Percentiles rank a stretch among this genome's conserved stretches.
phyloP scores from a whole-genome alignment of 1,284 basidiomycete species.

The Moesziomyces sp. region DNA sequence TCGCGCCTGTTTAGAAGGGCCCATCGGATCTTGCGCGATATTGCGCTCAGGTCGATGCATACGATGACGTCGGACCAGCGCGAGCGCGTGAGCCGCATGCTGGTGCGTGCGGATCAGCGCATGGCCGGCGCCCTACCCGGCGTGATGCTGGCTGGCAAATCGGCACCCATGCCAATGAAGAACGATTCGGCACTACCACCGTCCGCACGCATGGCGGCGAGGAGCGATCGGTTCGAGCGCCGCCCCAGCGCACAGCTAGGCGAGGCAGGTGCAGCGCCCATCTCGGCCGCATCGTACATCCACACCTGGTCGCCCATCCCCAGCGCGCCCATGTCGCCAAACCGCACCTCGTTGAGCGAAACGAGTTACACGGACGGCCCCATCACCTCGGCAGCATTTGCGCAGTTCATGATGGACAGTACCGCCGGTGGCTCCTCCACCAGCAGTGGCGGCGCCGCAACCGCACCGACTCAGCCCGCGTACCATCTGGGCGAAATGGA shows the following conservation, averaged over 20 bases:
- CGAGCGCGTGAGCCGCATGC: slow-evolving; percentile 47
- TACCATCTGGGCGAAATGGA: background rate
- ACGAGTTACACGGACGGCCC: slow-evolving; percentile 18
- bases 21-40: slow-evolving; percentile 46
- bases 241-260: slow-evolving; percentile 12
- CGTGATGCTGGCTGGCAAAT: slow-evolving; percentile 11
- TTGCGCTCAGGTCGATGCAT: slow-evolving; percentile 46
- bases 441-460: slow-evolving; percentile 3
- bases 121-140: slow-evolving; percentile 29
- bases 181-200: slow-evolving; percentile 26
- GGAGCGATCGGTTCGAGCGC: slow-evolving; percentile 21
- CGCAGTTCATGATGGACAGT: slow-evolving; percentile 33
- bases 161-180: slow-evolving; percentile 12
- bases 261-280: slow-evolving; percentile 24
- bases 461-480: background rate
- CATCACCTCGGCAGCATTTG: slow-evolving; percentile 33
- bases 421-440: background rate
- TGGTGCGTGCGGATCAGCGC: slow-evolving; percentile 33
- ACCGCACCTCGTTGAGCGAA: slow-evolving; percentile 37
- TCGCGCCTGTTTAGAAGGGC: slow-evolving; percentile 46
- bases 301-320: slow-evolving; percentile 49
- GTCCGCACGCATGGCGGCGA: slow-evolving; percentile 29
- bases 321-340: slow-evolving; percentile 46
- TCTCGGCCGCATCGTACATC: slow-evolving; percentile 46
- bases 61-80: slow-evolving; percentile 50